Evolutionary conservation across 2,329 filamentous ascomycete species (phyloP).

Genomic region (Mycosphaerella sp.): DNA sequence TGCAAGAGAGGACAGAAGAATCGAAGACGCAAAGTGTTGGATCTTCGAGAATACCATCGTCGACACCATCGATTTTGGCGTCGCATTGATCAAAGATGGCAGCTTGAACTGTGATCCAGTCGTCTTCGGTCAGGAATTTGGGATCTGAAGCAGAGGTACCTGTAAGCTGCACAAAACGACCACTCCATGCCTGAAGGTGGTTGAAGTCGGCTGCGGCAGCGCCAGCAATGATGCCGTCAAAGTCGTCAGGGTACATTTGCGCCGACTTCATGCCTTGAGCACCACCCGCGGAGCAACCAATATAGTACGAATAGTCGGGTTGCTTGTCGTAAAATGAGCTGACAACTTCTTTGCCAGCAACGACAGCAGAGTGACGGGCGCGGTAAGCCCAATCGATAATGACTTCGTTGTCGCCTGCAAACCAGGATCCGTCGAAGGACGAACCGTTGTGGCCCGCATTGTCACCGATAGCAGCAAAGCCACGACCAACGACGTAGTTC

Average conservation of each 20-base stretch:
- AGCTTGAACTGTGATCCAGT: slow-evolving; percentile 41
- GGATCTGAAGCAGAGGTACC: slow-evolving; percentile 36
- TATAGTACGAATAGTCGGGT: slow-evolving; percentile 42
- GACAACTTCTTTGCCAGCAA: slow-evolving; percentile 32
- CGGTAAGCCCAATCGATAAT: slow-evolving; percentile 33
- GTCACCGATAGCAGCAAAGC: slow-evolving; percentile 33
- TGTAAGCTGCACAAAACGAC: slow-evolving; percentile 39
- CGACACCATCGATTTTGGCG: slow-evolving; percentile 42
- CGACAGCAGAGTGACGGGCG: slow-evolving; percentile 30
- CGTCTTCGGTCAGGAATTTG: slow-evolving; percentile 37
- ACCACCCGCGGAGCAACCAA: slow-evolving; percentile 46
- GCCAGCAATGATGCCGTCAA: slow-evolving; percentile 45
- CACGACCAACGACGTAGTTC: slow-evolving; percentile 29
- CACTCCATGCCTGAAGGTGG: slow-evolving; percentile 42
- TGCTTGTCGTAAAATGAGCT: slow-evolving; percentile 37
- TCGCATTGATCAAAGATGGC: slow-evolving; percentile 48
- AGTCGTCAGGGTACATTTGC: slow-evolving; percentile 43
- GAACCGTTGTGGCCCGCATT: slow-evolving; percentile 33
- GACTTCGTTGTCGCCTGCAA: slow-evolving; percentile 28
- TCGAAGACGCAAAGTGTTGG: slow-evolving; percentile 42
- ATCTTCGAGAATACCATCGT: slow-evolving; percentile 46
- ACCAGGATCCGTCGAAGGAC: slow-evolving; percentile 30
- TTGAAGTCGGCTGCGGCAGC: slow-evolving; percentile 42
- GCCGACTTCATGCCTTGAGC: slow-evolving; percentile 45
- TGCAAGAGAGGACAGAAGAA: slow-evolving; percentile 35